A percentile compares a stretch with the other conserved stretches of the same genome.
Conservation (phyloP, 2,329 filamentous ascomycete species). For the Penicillium polonicum region DNA sequence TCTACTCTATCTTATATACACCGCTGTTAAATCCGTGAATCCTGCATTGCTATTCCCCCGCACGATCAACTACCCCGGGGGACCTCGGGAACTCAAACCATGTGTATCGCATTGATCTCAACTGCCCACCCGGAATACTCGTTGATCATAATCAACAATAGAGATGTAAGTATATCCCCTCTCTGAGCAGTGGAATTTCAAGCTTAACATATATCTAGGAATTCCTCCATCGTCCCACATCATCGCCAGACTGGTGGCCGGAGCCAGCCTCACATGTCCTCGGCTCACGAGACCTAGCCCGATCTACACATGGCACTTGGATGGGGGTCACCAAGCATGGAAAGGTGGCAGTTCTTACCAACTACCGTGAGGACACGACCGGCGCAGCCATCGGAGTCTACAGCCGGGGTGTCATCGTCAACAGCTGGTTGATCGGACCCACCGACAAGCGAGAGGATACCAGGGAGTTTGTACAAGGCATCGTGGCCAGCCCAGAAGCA, state of each 20-base stretch:
- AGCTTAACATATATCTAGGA: constrained; percentile 47
- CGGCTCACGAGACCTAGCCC: constrained; percentile 61
- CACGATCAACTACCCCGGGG: neutral
- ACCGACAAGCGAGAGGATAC: constrained; percentile 43
- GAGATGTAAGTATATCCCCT: constrained; percentile 55
- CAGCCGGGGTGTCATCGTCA: constrained; percentile 60
- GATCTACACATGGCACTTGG: constrained; percentile 62
- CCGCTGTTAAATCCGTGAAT: neutral
- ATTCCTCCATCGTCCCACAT: constrained; percentile 61
- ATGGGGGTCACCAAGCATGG: constrained; percentile 62
- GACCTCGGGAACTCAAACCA: constrained; percentile 45
- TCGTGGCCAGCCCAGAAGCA: constrained; percentile 56
- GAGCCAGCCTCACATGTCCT: constrained; percentile 55
- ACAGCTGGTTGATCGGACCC: constrained; percentile 55
- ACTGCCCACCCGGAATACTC: constrained; percentile 74
- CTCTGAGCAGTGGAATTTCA: neutral
- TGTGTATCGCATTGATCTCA: constrained; percentile 77
- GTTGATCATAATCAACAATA: constrained; percentile 73
- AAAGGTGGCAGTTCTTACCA: constrained; percentile 62
- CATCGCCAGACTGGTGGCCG: constrained; percentile 60
- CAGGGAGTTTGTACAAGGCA: constrained; percentile 52
- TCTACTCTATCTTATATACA: neutral
- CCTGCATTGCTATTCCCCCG: constrained; percentile 1
- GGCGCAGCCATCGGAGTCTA: constrained; percentile 47
- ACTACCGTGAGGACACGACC: constrained; percentile 58